These are phyloP conservation scores for Thozetella sp. DNA, from an alignment of 495 filamentous ascomycete genomes.

Conservation along the genomic window DNA sequence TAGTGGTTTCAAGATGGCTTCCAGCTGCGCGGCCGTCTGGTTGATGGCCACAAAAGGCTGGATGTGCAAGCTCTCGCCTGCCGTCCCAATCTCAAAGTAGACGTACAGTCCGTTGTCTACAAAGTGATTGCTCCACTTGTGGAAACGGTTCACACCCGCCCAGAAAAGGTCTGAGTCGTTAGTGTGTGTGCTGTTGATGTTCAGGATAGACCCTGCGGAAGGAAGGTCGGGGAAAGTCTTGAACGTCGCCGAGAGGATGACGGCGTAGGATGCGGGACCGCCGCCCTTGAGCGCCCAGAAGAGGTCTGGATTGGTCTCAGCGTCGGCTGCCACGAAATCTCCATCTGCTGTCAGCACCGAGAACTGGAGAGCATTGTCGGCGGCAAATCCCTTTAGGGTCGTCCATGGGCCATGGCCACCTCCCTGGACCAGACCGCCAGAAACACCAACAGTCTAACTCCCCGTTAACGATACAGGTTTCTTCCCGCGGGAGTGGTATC, in stretches of 20 bases:
- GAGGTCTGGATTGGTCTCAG: slow-evolving; percentile 54
- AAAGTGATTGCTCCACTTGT: slow-evolving; percentile 39
- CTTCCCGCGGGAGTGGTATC: slow-evolving; percentile 16
- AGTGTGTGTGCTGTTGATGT: slow-evolving; percentile 37
- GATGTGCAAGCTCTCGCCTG: slow-evolving; percentile 27
- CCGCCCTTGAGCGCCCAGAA: slow-evolving; percentile 69
- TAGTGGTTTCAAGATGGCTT: slow-evolving; percentile 42
- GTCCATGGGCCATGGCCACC: slow-evolving; percentile 61
- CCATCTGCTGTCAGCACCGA: slow-evolving; percentile 62
- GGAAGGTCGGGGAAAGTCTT: slow-evolving; percentile 46
- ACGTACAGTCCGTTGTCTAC: slow-evolving; percentile 45
- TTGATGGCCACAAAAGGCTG: slow-evolving; percentile 45
- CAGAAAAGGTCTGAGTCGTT: slow-evolving; percentile 38
- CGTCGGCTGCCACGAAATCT: slow-evolving; percentile 48
- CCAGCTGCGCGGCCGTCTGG: slow-evolving; percentile 39
- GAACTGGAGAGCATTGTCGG: slow-evolving; percentile 55
- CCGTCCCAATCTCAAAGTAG: slow-evolving; percentile 43
- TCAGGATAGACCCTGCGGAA: slow-evolving; percentile 36
- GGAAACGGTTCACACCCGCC: slow-evolving; percentile 45
- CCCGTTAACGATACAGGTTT: slow-evolving; percentile 35
- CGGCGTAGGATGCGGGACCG: slow-evolving; percentile 57
- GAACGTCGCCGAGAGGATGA: slow-evolving; percentile 54
- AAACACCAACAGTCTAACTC: slow-evolving; percentile 46
- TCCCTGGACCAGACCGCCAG: slow-evolving; percentile 57
- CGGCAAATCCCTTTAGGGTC: slow-evolving; percentile 51